phyloP scores from a whole-genome alignment of 495 filamentous ascomycete genomes.

The Neurospora terricola region DNA sequence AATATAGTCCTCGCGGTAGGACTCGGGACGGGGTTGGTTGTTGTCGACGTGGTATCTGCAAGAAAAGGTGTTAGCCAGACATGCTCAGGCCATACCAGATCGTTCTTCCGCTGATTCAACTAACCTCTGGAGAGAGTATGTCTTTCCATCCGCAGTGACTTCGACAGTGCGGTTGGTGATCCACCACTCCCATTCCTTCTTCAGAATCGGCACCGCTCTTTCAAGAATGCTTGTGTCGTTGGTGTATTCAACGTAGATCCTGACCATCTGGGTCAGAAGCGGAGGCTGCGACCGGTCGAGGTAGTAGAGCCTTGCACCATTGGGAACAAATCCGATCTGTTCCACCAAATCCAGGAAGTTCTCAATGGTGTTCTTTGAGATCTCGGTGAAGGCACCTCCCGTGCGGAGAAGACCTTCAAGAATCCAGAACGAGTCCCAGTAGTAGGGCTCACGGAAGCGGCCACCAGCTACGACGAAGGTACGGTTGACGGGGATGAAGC shows the following conservation, averaged over 20 bases:
- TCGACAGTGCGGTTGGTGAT: conserved; percentile 31
- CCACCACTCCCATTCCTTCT: conserved; percentile 41
- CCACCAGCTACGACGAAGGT: conserved; percentile 43
- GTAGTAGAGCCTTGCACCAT: conserved; percentile 40
- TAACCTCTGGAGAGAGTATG: conserved; percentile 32
- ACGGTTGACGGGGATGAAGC: conserved; percentile 42
- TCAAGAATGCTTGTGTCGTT: conserved; percentile 39
- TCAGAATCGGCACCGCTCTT: conserved; percentile 34
- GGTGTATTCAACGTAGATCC: conserved; percentile 37
- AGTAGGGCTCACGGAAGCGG: conserved; percentile 42
- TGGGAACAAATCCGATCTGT: conserved; percentile 40
- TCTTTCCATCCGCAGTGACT: conserved; percentile 23
- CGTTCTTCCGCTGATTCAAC: background rate
- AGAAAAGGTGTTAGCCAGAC: background rate
- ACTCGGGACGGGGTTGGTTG: conserved; percentile 41
- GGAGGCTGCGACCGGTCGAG: conserved; percentile 40
- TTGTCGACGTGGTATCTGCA: conserved; percentile 35
- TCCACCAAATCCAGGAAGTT: conserved; percentile 43
- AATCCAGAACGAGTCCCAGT: conserved; percentile 47
- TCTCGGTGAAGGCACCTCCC: conserved; percentile 35
- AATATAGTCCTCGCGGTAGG: conserved; percentile 37
- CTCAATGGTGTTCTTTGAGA: conserved; percentile 41
- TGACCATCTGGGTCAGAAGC: conserved; percentile 39
- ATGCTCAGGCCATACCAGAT: background rate
- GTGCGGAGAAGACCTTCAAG: conserved; percentile 40